Base-by-base conservation (phyloP, 495 filamentous ascomycete species). In the Penicillium chermesinum region DNA sequence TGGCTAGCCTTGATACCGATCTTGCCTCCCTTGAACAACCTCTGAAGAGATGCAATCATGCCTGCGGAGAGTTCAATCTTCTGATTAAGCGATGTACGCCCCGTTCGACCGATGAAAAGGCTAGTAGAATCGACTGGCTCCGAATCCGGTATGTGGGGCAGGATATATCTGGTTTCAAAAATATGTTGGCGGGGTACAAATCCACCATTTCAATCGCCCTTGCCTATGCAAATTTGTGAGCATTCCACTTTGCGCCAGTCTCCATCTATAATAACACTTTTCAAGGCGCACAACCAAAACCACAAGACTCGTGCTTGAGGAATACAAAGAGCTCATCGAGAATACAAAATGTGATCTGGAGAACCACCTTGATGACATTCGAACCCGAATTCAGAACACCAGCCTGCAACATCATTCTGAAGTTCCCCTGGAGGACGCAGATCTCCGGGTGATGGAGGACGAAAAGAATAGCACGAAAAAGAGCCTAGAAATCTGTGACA, bases 251-350 rank as follows among this genome's bases (percentile, higher is more conserved):
- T 62, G 59, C 61, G 52, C 51, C 56, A 52, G 19, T 16, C 32
- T n/a, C n/a, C n/a, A n/a, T 14, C 18, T 62, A 16, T 38, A 54
- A 0, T 45, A 2, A 32, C n/a, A 20, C 21, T 17, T 45, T 2
- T 10, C 20, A 22, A 0, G n/a, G 19, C n/a, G n/a, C n/a, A n/a
- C n/a, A n/a, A 42, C 47, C 1, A 32, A 35, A 14, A 38, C 47
- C 2, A 27, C 19, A 5, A 14, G 32, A 25, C 12, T 3, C 27
- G 27, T 45, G 1, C 3, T 42, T 41, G 52, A 60, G 14, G 45
- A 62, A 50, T 66, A 64, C 38, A 62, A 62, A 38, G 53, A 59
- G 18, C 43, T 66, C 25, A 66, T 68, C 43, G 22, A 50, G 22
- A 52, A 58, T 46, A 57, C 63, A 7, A 68, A 61, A 14, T 17